A percentile compares a stretch with the other conserved stretches of the same genome.
phyloP scores from a whole-genome alignment of 164 flowering plant genomes.

The Taxillus chinensis region DNA sequence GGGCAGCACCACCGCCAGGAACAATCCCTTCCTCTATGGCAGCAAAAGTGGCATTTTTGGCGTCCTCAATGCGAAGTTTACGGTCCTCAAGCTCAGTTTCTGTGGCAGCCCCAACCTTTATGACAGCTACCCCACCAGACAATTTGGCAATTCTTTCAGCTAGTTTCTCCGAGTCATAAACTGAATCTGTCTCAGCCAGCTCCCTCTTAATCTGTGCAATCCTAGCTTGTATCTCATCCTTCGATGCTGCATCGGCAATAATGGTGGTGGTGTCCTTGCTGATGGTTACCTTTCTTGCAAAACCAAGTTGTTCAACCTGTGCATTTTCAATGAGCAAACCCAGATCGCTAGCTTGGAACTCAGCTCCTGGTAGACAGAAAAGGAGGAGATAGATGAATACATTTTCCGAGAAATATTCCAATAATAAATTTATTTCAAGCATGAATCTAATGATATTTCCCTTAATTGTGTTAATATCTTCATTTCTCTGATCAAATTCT shows the following conservation, averaged over 20 bases:
- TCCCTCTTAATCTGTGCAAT: conserved; percentile 90
- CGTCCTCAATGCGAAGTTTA: conserved; percentile 95
- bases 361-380: conserved; percentile 53
- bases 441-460: neutral
- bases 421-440: neutral
- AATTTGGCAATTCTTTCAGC: conserved; percentile 98
- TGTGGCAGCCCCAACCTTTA: conserved; percentile 97
- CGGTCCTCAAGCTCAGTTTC: conserved; percentile 98
- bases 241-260: conserved; percentile 94
- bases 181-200: conserved; percentile 82
- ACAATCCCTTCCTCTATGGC: conserved; percentile 99
- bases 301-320: conserved; percentile 80
- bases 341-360: conserved; percentile 81
- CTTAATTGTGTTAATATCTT: too few relatives aligned
- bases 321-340: conserved; percentile 76
- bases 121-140: conserved; percentile 97
- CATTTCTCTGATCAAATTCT: too few relatives aligned
- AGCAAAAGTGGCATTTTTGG: conserved; percentile 98
- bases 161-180: conserved; percentile 84
- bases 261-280: conserved; percentile 85
- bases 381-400: neutral
- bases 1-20: conserved; percentile 97
- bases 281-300: conserved; percentile 84
- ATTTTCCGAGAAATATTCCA: neutral
- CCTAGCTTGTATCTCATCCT: conserved; percentile 92